Conservation (phyloP, 805 yeast genomes). For the Ogataea corticis region DNA sequence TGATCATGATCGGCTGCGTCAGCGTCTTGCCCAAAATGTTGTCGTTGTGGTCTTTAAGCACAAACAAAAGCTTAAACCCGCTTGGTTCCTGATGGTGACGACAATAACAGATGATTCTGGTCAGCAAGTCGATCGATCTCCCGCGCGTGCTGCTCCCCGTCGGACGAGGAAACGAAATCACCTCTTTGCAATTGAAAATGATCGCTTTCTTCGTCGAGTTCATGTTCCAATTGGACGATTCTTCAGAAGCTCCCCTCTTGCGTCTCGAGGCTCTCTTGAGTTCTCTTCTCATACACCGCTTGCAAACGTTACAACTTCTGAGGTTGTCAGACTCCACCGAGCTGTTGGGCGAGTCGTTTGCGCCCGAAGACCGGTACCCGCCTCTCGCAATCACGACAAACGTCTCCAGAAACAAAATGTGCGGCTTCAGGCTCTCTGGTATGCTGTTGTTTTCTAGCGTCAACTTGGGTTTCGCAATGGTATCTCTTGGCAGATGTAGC, state of each 20-base stretch:
- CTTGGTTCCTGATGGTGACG: constrained; percentile 89
- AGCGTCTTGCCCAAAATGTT: constrained; percentile 69
- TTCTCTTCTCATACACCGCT: constrained; percentile 89
- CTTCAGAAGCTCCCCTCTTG: constrained; percentile 74
- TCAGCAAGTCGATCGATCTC: constrained; percentile 49
- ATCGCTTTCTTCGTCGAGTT: constrained; percentile 76
- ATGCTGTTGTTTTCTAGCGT: constrained; percentile 55
- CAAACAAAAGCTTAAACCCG: constrained; percentile 76
- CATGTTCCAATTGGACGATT: constrained; percentile 76
- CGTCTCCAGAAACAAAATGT: constrained; percentile 70
- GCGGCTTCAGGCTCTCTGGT: constrained; percentile 49
- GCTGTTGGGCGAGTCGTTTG: constrained; percentile 4
- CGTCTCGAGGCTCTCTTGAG: constrained; percentile 92
- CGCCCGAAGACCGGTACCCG: constrained; percentile 1
- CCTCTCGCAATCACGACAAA: constrained; percentile 54
- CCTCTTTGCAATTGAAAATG: constrained; percentile 88
- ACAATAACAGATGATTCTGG: constrained; percentile 93
- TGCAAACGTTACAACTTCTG: constrained; percentile 70
- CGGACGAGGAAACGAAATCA: constrained; percentile 70
- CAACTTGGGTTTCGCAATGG: constrained; percentile 83
- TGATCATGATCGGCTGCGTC: constrained; percentile 80
- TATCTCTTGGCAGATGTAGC: constrained; percentile 81
- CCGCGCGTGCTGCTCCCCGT: constrained; percentile 32
- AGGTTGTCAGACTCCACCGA: constrained; percentile 15
- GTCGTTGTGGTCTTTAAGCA: constrained; percentile 61